phyloP scores from a whole-genome alignment of 306 rosid species.

The Pyrus communis region DNA sequence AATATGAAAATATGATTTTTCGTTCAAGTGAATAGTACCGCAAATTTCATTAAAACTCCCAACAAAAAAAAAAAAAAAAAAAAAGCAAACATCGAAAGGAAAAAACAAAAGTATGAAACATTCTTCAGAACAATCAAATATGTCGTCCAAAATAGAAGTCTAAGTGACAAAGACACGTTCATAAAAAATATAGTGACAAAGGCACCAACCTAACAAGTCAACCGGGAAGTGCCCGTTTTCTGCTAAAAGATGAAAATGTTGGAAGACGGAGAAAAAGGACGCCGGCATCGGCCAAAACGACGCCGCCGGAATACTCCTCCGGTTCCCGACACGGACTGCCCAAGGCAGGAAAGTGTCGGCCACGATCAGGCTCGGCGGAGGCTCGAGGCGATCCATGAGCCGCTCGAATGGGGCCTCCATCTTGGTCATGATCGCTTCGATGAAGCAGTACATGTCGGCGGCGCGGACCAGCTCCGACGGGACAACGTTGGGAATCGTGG shows the following conservation, averaged over 20 bases:
- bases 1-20: no score
- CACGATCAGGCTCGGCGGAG: not conserved
- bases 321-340: conserved; percentile 21
- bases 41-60: no score
- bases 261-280: conserved; percentile 17
- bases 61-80: no score
- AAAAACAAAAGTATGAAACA: no score
- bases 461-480: conserved; percentile 36
- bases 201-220: conserved; percentile 19
- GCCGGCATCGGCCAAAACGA: conserved; percentile 33
- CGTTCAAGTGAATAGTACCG: no score
- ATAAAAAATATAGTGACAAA: no score
- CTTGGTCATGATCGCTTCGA: conserved; percentile 31
- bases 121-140: no score
- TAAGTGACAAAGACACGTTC: no score
- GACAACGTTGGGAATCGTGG: conserved; percentile 28
- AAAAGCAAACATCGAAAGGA: no score
- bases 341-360: conserved; percentile 31
- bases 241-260: conserved; percentile 22
- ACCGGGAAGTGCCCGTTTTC: conserved; percentile 22
- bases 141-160: no score
- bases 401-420: conserved; percentile 40
- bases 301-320: conserved; percentile 34
- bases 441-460: conserved; percentile 1
- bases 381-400: conserved; percentile 23